Base-by-base conservation (phyloP, 768 basidiomycete species). In the Leccinum variicolor region DNA sequence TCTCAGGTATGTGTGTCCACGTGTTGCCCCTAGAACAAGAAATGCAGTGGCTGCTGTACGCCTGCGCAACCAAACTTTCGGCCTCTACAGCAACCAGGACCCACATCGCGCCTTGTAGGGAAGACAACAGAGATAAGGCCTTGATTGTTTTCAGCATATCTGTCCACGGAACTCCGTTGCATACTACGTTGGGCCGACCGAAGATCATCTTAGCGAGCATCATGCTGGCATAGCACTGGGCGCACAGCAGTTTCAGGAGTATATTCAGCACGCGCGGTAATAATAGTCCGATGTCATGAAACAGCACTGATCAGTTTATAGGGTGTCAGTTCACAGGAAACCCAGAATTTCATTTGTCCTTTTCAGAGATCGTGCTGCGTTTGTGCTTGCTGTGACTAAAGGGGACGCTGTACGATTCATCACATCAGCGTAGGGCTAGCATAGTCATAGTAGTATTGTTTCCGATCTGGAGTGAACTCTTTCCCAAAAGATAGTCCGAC, bases 21-120 rank as follows among this genome's bases (percentile, higher is more conserved):
- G 50, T 13, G 26, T 45, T 50, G 52, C 54, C 33, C 21, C 23
- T 61, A 19, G n/a, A n/a, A 25, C 29, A 9, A 43, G 21, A 28
- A 26, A 39, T 23, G 54, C 29, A 25, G 57, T 49, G 54, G 25
- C 28, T 55, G n/a, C 5, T 41, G 47, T 56, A 55, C n/a, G 48
- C 28, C 6, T 28, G 50, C 65, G 61, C 57, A 64, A 54, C n/a
- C 43, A 19, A 47, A 1, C 25, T 25, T 14, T 51, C 51, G 8
- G 25, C 15, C 2, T 50, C 6, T 19, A 66, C 66, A 61, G 61
- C 61, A 69, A 56, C 39, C 52, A 43, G 66, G 67, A 60, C 66
- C 59, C 19, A 66, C 66, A 59, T 50, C 51, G 28, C 6, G 11
- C 55, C 39, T 45, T 54, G 59, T 67, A 45, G 41, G 58, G 36